Base-by-base conservation (phyloP, 139 green algal genomes). In the Volvox reticuliferus region DNA sequence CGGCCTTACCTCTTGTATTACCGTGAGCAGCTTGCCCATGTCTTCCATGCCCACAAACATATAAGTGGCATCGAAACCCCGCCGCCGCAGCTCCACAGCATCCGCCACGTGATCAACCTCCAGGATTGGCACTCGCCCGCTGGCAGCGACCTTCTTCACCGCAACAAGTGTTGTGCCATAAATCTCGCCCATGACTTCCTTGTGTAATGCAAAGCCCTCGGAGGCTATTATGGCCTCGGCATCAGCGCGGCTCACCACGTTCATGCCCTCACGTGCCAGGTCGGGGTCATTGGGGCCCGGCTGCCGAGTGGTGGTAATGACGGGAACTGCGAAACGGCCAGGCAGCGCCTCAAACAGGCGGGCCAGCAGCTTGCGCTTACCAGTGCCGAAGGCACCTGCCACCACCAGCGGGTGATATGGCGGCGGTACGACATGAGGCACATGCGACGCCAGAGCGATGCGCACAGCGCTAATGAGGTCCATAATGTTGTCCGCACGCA, bases 21-120 rank as follows among this genome's bases (percentile, higher is more conserved):
- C 76, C 22, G 2, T n/a, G 30, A 91, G 83, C 68, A 92, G 50
- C 19, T 87, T 82, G n/a, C 80, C 77, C 76, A 92, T 81, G 44
- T 78, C 81, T 35, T 90, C 92, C 63, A 94, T 86, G 26, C 82
- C 88, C 16, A 97, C 30, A 37, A 92, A 94, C 12, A 95, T 35
- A 89, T 92, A 96, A 18, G 85, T 88, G 22, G 91, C 93, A 17
- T 93, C 93, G 80, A 97, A 96, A 30, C 94, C 95, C 13, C 84
- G 37, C 0, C 61, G 90, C 22, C 87, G 89, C 32, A 97, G 88
- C 62, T 68, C 71, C 36, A 73, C 63, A 9, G 89, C 93, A 61
- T 97, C 91, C n/a, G 79, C 91, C 83, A 96, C 94, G 21, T 86
- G 65, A 91, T 97, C 96, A 55, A 96, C 67, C 63, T 97, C 96